Evolutionary conservation across 2,329 filamentous ascomycete genomes (phyloP).

Genomic region (Ceratocystis eucalypticola): DNA sequence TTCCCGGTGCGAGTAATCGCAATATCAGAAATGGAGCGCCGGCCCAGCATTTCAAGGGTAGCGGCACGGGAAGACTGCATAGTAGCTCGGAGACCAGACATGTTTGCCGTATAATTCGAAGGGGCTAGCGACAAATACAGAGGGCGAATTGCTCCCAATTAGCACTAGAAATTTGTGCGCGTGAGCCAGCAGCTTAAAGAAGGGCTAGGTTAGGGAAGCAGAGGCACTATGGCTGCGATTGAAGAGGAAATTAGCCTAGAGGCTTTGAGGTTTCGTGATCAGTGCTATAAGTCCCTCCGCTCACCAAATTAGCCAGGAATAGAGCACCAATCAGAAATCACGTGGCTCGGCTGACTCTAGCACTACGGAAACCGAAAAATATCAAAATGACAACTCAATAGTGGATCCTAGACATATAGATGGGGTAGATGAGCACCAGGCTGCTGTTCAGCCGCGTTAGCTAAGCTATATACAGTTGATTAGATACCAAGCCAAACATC

Average conservation of each 20-base stretch:
- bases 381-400: background rate
- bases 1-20: constrained; percentile 91
- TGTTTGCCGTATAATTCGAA: constrained; percentile 27
- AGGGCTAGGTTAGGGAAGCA: background rate
- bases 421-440: constrained; percentile 24
- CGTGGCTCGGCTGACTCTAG: constrained; percentile 14
- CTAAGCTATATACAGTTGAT: background rate
- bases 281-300: constrained; percentile 2
- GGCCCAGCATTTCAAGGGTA: constrained; percentile 33
- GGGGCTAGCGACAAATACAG: background rate
- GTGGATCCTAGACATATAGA: background rate
- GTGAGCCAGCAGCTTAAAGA: background rate
- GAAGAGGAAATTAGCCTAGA: background rate
- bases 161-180: background rate
- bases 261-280: background rate
- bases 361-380: constrained; percentile 1
- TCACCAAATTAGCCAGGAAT: background rate
- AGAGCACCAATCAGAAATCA: constrained; percentile 9
- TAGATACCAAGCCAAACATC: constrained; percentile 10
- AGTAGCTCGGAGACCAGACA: constrained; percentile 43
- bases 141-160: background rate
- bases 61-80: constrained; percentile 40
- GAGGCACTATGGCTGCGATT: background rate
- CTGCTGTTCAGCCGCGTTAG: constrained; percentile 30
- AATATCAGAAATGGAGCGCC: constrained; percentile 60